A percentile compares a stretch with the other conserved stretches of the same genome.
These are phyloP conservation scores for Scenedesmus sp. DNA, from an alignment of 163 green algal genomes.

Conservation along the genomic window DNA sequence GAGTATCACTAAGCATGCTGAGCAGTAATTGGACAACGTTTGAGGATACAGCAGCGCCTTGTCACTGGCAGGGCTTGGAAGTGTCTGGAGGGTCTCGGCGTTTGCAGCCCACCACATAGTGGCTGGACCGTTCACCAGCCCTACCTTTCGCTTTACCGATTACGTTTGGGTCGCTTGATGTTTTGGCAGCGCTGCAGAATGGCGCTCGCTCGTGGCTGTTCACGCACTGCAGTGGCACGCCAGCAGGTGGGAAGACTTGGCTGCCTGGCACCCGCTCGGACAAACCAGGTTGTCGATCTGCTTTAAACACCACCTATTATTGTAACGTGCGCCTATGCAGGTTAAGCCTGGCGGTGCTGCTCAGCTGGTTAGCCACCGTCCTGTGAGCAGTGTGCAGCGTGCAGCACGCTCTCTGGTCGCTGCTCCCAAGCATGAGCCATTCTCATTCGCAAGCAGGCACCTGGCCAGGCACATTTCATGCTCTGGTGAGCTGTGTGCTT, in stretches of 20 bases:
- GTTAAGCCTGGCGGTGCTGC: constrained; percentile 21
- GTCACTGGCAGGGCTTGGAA: constrained; percentile 18
- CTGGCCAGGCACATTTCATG: constrained; percentile 15
- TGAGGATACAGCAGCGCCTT: not conserved
- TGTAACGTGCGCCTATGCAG: not conserved
- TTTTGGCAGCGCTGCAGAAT: constrained; percentile 9
- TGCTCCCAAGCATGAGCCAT: constrained; percentile 17
- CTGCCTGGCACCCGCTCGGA: not conserved
- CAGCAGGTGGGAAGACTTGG: not conserved
- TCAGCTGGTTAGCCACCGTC: constrained; percentile 4
- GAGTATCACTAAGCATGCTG: not conserved
- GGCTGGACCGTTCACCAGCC: not conserved
- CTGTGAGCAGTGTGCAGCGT: not conserved
- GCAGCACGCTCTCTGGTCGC: constrained; percentile 12
- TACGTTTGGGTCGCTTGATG: not conserved
- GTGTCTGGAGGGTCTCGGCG: constrained; percentile 16
- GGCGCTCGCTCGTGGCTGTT: constrained; percentile 5
- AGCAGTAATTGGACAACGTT: not conserved
- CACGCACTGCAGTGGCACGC: constrained; percentile 3
- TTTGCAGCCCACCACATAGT: constrained; percentile 11
- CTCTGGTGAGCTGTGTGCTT: not conserved
- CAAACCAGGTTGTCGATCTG: not conserved
- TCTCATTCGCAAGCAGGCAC: constrained; percentile 23
- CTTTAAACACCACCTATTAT: not conserved
- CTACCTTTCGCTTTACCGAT: not conserved